Base-by-base conservation (phyloP, 345 rosid genomes). In the Litchi chinensis region DNA sequence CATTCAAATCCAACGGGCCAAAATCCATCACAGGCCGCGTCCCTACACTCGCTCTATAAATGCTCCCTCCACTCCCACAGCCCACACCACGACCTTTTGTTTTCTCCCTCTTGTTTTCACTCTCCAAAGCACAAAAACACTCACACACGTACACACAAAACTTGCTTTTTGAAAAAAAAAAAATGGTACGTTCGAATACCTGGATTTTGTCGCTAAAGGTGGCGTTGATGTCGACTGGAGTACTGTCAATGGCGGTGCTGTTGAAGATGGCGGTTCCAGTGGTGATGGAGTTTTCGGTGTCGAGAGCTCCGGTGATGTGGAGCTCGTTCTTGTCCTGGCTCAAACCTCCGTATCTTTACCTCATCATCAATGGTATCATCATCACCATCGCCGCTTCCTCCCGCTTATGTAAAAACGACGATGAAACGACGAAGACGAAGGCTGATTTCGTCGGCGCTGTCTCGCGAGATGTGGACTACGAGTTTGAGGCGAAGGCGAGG, bases 341-440 rank as follows among this genome's bases (percentile, higher is more conserved):
- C 43, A 86, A 75, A 71, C 98, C 95, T 5, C 93, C 89, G 21
- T 90, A 86, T 80, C 84, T 87, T 10, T 91, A 85, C 71, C 40
- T 89, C 67, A 8, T 86, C 70, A 68, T 85, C 77, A 91, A 92
- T 70, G 81, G 72, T 66, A 91, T 93, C 70, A 91, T 92, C 86
- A 82, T 88, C 73, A 77, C 78, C 26, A 87, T 94, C 52, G 86
- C 75, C 65, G 90, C 89, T 41, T 83, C 93, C 50, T 88, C 95
- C 1, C 81, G 83, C 60, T 87, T 83, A 74, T 83, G 74, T 78
- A 79, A 70, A 32, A 76, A 41, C 77, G 77, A 73, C 66, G 80
- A 50, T 0, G 71, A 74, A 16, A 15, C 65, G 80, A 43, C 0
- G 60, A 76, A 52, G 82, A 74, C 18, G n/a, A 28, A n/a, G 5